phyloP scores from a whole-genome alignment of 2,329 filamentous ascomycete species.

The Talaromyces sp. region DNA sequence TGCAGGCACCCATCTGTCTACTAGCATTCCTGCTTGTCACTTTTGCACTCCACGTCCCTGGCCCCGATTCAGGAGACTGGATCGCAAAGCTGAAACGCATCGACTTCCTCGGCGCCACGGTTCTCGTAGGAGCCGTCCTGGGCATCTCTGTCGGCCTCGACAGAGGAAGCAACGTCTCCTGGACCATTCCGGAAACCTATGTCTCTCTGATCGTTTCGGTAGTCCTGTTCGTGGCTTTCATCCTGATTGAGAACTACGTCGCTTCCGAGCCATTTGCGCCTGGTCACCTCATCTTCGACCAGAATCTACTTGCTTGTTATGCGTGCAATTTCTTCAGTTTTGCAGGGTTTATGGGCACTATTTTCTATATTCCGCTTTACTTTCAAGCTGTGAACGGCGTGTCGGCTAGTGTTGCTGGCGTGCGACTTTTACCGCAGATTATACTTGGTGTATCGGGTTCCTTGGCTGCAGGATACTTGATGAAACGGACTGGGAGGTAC shows the following conservation, averaged over 20 bases:
- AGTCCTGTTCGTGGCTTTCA: conserved; percentile 64
- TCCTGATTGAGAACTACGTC: conserved; percentile 66
- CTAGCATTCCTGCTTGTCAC: conserved; percentile 64
- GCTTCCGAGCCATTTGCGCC: conserved; percentile 73
- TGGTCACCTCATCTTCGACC: conserved; percentile 68
- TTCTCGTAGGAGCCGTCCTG: conserved; percentile 65
- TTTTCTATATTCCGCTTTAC: conserved; percentile 76
- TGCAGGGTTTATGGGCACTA: conserved; percentile 56
- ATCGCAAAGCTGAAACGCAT: conserved; percentile 64
- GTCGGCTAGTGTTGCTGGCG: conserved; percentile 62
- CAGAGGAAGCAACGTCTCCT: conserved; percentile 69
- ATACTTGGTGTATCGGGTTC: conserved; percentile 62
- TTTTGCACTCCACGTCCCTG: conserved; percentile 61
- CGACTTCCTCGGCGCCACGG: conserved; percentile 70
- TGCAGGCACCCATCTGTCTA: conserved; percentile 67
- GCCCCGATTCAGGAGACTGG: conserved; percentile 61
- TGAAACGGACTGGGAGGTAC: conserved; percentile 69
- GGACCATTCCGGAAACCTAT: conserved; percentile 60
- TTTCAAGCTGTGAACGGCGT: conserved; percentile 70
- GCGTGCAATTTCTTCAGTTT: conserved; percentile 71
- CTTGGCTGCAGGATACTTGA: conserved; percentile 63
- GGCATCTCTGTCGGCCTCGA: conserved; percentile 69
- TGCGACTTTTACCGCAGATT: conserved; percentile 67
- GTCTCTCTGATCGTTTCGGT: conserved; percentile 56
- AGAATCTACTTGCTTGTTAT: conserved; percentile 65